These are phyloP conservation scores for Nakazawaea peltata DNA, from an alignment of 805 yeast genomes.

Conservation along the genomic window DNA sequence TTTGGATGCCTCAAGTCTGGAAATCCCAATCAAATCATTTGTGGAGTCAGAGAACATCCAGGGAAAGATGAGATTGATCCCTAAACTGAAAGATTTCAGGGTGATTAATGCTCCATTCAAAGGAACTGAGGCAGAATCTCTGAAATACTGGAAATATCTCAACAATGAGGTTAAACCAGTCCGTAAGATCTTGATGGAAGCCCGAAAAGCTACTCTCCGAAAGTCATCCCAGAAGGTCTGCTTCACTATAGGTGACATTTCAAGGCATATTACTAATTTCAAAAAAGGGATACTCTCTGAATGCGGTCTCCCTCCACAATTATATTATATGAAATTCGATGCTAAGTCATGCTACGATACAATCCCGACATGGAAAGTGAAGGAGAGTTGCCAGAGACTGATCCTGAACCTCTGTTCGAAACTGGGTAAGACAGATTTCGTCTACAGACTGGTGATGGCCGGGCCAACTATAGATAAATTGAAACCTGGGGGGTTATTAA, in stretches of 20 bases:
- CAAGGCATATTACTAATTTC: constrained; percentile 28
- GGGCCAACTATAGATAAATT: constrained; percentile 11
- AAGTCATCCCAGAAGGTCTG: constrained; percentile 6
- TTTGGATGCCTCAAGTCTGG: constrained; percentile 18
- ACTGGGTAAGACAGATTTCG: constrained; percentile 1
- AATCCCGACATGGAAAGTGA: constrained; percentile 40
- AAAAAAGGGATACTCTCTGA: background rate
- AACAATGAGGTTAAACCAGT: constrained; percentile 36
- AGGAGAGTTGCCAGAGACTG: constrained; percentile 24
- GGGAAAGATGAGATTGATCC: constrained; percentile 45
- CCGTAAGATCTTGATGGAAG: constrained; percentile 24
- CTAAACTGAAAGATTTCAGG: constrained; percentile 55
- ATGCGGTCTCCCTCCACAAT: constrained; percentile 1
- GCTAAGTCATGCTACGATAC: constrained; percentile 72
- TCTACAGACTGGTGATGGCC: constrained; percentile 5
- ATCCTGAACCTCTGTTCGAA: too few relatives aligned
- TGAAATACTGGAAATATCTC: constrained; percentile 25
- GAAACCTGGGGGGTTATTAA: constrained; percentile 8
- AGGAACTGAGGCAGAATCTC: constrained; percentile 24
- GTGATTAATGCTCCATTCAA: constrained; percentile 48
- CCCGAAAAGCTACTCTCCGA: constrained; percentile 21
- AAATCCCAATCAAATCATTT: constrained; percentile 11
- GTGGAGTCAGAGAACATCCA: constrained; percentile 19
- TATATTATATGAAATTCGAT: constrained; percentile 65
- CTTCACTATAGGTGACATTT: constrained; percentile 37